A percentile compares a stretch with the other conserved stretches of the same genome.
Evolutionary conservation across 2,329 filamentous ascomycete species (phyloP).

Genomic region (Nannizzia gypsea): DNA sequence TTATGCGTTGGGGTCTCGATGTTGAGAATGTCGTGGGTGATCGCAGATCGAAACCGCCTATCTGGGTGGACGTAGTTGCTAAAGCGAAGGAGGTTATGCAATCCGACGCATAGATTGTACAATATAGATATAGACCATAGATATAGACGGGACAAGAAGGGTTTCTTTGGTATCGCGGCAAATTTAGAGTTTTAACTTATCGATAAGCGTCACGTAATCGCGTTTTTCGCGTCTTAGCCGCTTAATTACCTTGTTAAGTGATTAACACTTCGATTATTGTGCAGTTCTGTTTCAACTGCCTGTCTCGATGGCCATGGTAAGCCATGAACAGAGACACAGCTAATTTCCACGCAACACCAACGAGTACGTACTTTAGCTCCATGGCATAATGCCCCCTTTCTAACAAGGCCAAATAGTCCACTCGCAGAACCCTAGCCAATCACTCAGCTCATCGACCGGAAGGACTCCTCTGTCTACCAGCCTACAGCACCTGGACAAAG

Average conservation of each 20-base stretch:
- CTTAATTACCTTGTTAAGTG: neutral
- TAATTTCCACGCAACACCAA: constrained; percentile 22
- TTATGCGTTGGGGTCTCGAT: constrained; percentile 41
- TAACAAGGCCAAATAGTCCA: neutral
- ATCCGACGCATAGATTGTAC: neutral
- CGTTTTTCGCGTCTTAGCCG: neutral
- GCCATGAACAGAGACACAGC: constrained; percentile 19
- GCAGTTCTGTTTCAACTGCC: neutral
- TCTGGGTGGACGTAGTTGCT: constrained; percentile 39
- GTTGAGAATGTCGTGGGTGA: constrained; percentile 33
- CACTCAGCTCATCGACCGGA: neutral
- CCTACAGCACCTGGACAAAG: constrained; percentile 41
- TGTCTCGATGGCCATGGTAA: neutral
- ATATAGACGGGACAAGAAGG: neutral
- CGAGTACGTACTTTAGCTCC: constrained; percentile 18
- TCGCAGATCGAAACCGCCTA: constrained; percentile 24
- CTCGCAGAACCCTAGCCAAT: neutral
- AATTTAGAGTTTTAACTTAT: neutral
- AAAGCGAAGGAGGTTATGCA: constrained; percentile 21
- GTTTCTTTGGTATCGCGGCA: neutral
- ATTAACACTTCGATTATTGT: neutral
- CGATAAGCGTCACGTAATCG: neutral
- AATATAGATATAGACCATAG: neutral
- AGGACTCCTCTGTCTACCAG: constrained; percentile 43
- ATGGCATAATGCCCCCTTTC: neutral